Base-by-base conservation (phyloP, 2,329 filamentous ascomycete genomes). In the Fusarium vanettenii region DNA sequence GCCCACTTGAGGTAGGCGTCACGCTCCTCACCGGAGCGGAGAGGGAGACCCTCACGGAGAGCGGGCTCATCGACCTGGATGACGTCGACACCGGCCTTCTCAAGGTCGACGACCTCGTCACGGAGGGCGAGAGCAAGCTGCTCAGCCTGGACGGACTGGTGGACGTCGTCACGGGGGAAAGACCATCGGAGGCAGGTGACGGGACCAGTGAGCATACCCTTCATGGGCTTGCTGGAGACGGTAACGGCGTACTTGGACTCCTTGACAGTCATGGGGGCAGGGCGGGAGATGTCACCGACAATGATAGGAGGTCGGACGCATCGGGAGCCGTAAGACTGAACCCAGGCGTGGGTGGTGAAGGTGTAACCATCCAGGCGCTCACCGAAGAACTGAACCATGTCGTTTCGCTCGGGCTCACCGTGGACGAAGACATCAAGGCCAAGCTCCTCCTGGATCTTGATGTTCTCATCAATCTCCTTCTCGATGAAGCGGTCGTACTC, bases 381-480 rank as follows among this genome's bases (percentile, higher is more conserved):
- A 87, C 97, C 97, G 81, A 99, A 99, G 92, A 98, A 99, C 88
- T 99, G 97, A 64, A 99, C 97, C 97, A 99, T 99, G 92, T 99
- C 97, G 89, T 99, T 99, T 86, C 97, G 95, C 92, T 99, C 97
- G 71, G 97, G 97, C 91, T 99, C 97, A 84, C 97, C 97, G 89
- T 99, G 97, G 77, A 99, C 97, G 84, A 94, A 94, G 85, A 99
- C 97, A 80, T 99, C 97, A 65, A 99, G 93, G 85, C 92, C 95
- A 82, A 99, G 95, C 89, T 98, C 97, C 82, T 98, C 95, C 89
- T 99, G 97, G 86, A 98, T 94, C 90, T 95, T 94, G 87, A 99
- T 91, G 83, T 96, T 95, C 74, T 97, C 93, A 82, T 95, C 89
- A 81, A 99, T 99, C 91, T 99, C 97, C 90, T 97, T 94, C 91